These are phyloP conservation scores for Saturnispora bothae DNA, from an alignment of 805 yeast species.

Conservation along the genomic window DNA sequence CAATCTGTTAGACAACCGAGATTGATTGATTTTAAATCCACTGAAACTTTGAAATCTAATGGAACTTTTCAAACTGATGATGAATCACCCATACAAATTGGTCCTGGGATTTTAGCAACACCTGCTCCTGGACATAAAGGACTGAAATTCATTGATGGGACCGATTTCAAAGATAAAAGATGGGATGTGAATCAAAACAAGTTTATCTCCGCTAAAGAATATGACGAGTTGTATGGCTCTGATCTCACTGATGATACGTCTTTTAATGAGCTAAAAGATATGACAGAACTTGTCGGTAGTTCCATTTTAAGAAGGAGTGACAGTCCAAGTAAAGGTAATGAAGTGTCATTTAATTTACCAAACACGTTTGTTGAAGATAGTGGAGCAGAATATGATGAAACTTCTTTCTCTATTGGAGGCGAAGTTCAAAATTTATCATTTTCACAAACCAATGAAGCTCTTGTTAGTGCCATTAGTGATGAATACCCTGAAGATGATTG, in stretches of 20 bases:
- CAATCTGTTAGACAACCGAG: constrained; percentile 1
- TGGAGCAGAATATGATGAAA: background rate
- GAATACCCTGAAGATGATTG: constrained; percentile 32
- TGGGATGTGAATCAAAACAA: constrained; percentile 21
- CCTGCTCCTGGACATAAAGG: constrained; percentile 15
- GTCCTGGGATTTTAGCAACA: constrained; percentile 7
- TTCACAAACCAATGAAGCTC: constrained; percentile 33
- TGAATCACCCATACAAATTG: background rate
- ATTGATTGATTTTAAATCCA: background rate
- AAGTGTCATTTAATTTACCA: constrained; percentile 19
- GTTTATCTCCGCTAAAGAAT: constrained; percentile 19
- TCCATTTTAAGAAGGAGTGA: constrained; percentile 1
- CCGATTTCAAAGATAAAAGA: constrained; percentile 23
- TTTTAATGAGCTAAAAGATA: constrained; percentile 4
- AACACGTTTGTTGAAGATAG: background rate
- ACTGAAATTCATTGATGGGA: constrained; percentile 25
- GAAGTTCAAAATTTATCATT: constrained; percentile 33
- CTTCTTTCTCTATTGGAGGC: background rate
- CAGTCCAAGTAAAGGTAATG: constrained; percentile 5
- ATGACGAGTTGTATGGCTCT: constrained; percentile 4
- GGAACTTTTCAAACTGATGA: background rate
- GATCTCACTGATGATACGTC: constrained; percentile 5
- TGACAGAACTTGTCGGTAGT: constrained; percentile 4
- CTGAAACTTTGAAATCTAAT: background rate
- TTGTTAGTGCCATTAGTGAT: constrained; percentile 38